These are phyloP conservation scores for Emmonsiellopsis sp. DNA, from an alignment of 2,329 filamentous ascomycete genomes.

Conservation along the genomic window DNA sequence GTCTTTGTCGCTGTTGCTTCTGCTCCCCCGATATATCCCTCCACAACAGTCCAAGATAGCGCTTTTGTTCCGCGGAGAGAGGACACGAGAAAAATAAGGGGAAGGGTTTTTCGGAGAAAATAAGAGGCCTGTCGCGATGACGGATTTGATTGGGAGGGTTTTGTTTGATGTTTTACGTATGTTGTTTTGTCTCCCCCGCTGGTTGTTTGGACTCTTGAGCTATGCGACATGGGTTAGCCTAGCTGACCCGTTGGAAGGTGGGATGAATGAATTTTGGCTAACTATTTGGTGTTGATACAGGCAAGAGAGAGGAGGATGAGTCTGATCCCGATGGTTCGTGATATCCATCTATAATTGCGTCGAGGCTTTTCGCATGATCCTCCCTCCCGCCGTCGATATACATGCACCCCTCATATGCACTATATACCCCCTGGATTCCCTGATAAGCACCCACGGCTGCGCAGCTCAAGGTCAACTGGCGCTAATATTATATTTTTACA, in stretches of 20 bases:
- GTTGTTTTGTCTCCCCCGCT: slow-evolving; percentile 10
- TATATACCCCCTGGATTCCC: background rate
- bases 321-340: slow-evolving; percentile 13
- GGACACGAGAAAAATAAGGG: background rate
- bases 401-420: background rate
- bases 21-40: slow-evolving; percentile 13
- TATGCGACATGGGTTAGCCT: no score
- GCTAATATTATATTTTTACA: slow-evolving; percentile 19
- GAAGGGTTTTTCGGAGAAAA: background rate
- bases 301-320: slow-evolving; percentile 12
- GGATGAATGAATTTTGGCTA: background rate
- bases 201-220: no score
- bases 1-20: slow-evolving; percentile 17
- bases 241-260: no score
- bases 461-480: background rate
- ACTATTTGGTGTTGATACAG: slow-evolving; percentile 1
- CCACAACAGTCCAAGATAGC: background rate
- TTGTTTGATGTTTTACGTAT: slow-evolving; percentile 28
- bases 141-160: slow-evolving; percentile 27
- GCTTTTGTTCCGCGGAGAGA: slow-evolving; percentile 13
- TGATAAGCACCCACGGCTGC: background rate
- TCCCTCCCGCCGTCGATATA: background rate
- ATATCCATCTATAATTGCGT: background rate
- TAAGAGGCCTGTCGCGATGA: slow-evolving; percentile 21
- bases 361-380: no score